Evolutionary conservation across 805 yeast genomes (phyloP).

Genomic region (Metahyphopichia silvanorum): DNA sequence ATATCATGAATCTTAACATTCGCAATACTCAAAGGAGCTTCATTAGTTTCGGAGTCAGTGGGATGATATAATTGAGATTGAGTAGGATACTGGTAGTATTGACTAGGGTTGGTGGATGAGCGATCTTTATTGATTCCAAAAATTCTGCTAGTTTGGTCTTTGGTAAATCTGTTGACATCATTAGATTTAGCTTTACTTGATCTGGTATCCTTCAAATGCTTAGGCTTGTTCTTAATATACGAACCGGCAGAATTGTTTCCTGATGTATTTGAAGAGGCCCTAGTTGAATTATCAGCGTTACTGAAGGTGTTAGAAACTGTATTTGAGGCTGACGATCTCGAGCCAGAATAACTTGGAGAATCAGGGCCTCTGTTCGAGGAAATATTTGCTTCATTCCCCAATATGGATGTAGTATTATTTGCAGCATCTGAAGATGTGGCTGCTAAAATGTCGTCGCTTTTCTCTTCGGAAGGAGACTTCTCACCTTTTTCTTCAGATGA

Average conservation of each 20-base stretch:
- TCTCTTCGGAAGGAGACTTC: too few relatives aligned
- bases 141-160: constrained; percentile 16
- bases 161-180: constrained; percentile 12
- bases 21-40: constrained; percentile 2
- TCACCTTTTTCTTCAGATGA: too few relatives aligned
- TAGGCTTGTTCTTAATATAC: constrained; percentile 2
- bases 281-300: constrained; percentile 4
- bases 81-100: constrained; percentile 21
- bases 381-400: too few relatives aligned
- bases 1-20: constrained; percentile 4
- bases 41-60: neutral
- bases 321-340: too few relatives aligned
- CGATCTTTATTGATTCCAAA: constrained; percentile 9
- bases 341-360: too few relatives aligned
- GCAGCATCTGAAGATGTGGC: too few relatives aligned
- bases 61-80: constrained; percentile 13
- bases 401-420: too few relatives aligned
- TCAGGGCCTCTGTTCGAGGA: too few relatives aligned
- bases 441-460: too few relatives aligned
- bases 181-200: neutral
- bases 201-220: constrained; percentile 1
- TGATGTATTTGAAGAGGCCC: constrained; percentile 5
- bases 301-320: constrained; percentile 9
- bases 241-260: constrained; percentile 7
- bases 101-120: constrained; percentile 7